Percentiles rank a stretch among this genome's conserved stretches.
Conservation (phyloP, 2,329 filamentous ascomycete species). For the Raffaelea deltoideospora region DNA sequence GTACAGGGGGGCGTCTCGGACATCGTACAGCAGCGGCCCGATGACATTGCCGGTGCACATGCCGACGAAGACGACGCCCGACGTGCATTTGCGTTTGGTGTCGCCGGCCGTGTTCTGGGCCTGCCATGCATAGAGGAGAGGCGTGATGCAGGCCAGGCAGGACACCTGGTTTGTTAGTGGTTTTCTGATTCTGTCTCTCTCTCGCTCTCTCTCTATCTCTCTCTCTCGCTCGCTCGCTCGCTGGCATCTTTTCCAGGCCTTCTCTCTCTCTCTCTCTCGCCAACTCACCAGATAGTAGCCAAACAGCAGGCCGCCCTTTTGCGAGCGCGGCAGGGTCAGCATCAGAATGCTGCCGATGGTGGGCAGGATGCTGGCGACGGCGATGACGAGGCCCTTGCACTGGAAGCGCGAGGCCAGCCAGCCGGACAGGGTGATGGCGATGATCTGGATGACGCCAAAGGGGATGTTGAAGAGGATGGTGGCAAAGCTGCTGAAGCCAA, state of each 20-base stretch:
- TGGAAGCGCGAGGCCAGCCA: slow-evolving; percentile 36
- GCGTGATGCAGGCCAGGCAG: slow-evolving; percentile 21
- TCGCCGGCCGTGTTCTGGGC: slow-evolving; percentile 51
- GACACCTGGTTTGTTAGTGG: background rate
- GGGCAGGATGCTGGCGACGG: slow-evolving; percentile 19
- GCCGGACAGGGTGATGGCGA: slow-evolving; percentile 39
- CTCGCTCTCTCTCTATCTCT: background rate
- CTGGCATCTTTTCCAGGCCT: too few relatives aligned
- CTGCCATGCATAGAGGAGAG: slow-evolving; percentile 44
- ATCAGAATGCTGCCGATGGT: slow-evolving; percentile 28
- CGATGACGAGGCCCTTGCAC: slow-evolving; percentile 34
- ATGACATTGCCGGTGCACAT: slow-evolving; percentile 51
- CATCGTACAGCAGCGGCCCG: slow-evolving; percentile 49
- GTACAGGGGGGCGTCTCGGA: slow-evolving; percentile 40
- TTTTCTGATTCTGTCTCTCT: background rate
- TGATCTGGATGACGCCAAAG: slow-evolving; percentile 38
- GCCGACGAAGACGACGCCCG: slow-evolving; percentile 48
- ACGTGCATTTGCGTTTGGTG: slow-evolving; percentile 53
- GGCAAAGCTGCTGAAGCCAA: slow-evolving; percentile 32
- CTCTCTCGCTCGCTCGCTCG: too few relatives aligned
- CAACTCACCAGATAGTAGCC: slow-evolving; percentile 30
- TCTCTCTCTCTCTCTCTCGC: background rate
- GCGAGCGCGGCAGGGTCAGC: slow-evolving; percentile 27
- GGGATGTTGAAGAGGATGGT: slow-evolving; percentile 40
- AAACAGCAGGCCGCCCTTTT: slow-evolving; percentile 32